Conservation (phyloP, 2,329 filamentous ascomycete genomes). For the Ascochyta rabiei region DNA sequence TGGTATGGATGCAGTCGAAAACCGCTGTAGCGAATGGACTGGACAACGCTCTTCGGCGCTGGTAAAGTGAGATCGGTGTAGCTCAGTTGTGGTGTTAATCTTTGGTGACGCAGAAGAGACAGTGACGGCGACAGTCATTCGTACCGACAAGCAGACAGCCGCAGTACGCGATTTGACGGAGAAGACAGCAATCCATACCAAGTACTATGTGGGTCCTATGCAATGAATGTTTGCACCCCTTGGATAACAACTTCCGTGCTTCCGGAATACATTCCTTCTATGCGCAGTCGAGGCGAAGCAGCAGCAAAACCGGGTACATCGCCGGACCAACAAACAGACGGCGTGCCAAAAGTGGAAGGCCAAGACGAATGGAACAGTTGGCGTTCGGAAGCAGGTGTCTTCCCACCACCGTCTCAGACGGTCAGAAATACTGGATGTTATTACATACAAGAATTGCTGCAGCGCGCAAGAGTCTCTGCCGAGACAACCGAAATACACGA, state of each 20-base stretch:
- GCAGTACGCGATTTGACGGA: not conserved
- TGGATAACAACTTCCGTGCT: constrained; percentile 2
- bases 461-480: not conserved
- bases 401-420: not conserved
- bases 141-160: not conserved
- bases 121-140: not conserved
- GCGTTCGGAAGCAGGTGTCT: not conserved
- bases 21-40: not conserved
- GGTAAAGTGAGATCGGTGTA: not conserved
- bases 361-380: not conserved
- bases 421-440: not conserved
- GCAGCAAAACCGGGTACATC: constrained; percentile 1
- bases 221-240: not conserved
- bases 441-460: not conserved
- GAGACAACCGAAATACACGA: not conserved
- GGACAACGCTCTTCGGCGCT: not conserved
- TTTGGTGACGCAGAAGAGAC: not conserved
- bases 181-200: not conserved
- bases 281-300: constrained; percentile 10
- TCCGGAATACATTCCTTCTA: not conserved
- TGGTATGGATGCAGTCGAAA: not conserved
- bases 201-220: constrained; percentile 5
- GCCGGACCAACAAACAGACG: not conserved
- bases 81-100: not conserved
- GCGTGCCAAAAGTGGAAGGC: constrained; percentile 5